These are phyloP conservation scores for Lachnellula arida DNA, from an alignment of 2,329 filamentous ascomycete genomes.

Conservation along the genomic window DNA sequence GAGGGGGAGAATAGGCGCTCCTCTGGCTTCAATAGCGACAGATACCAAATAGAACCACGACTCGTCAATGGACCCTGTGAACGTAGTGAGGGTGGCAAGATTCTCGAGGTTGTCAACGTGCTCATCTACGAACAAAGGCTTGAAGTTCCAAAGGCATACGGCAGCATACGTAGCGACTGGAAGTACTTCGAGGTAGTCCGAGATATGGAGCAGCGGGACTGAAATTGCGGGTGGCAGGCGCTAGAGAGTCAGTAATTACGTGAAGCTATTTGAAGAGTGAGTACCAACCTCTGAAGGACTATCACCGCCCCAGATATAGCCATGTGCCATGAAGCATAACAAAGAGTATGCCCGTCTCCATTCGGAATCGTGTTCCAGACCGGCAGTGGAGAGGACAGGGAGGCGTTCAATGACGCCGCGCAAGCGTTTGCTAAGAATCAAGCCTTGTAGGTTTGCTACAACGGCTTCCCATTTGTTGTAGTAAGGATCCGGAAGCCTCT, in stretches of 20 bases:
- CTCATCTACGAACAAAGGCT: constrained; percentile 81
- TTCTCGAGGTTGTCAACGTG: constrained; percentile 81
- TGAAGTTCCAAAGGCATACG: constrained; percentile 94
- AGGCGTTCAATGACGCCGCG: constrained; percentile 74
- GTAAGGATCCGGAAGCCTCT: constrained; percentile 79
- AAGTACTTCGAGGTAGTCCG: constrained; percentile 74
- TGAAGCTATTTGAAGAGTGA: not conserved
- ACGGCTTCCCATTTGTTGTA: constrained; percentile 94
- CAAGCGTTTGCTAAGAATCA: constrained; percentile 81
- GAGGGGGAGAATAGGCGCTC: constrained; percentile 77
- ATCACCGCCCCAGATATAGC: constrained; percentile 94
- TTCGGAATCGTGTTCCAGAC: constrained; percentile 78
- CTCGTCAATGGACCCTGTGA: constrained; percentile 91
- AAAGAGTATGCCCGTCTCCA: constrained; percentile 92
- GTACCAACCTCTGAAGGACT: constrained; percentile 62
- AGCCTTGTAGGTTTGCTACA: constrained; percentile 75
- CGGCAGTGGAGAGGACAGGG: constrained; percentile 76
- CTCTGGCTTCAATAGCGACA: constrained; percentile 90
- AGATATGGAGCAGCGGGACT: constrained; percentile 74
- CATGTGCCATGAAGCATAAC: constrained; percentile 86
- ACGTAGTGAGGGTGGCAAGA: constrained; percentile 79
- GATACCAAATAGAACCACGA: constrained; percentile 98
- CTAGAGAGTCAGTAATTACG: constrained; percentile 24
- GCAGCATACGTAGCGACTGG: constrained; percentile 93
- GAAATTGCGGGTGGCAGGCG: constrained; percentile 76